Evolutionary conservation across 1,284 basidiomycete genomes (phyloP).

Genomic region (Microstroma glucosiphilum): DNA sequence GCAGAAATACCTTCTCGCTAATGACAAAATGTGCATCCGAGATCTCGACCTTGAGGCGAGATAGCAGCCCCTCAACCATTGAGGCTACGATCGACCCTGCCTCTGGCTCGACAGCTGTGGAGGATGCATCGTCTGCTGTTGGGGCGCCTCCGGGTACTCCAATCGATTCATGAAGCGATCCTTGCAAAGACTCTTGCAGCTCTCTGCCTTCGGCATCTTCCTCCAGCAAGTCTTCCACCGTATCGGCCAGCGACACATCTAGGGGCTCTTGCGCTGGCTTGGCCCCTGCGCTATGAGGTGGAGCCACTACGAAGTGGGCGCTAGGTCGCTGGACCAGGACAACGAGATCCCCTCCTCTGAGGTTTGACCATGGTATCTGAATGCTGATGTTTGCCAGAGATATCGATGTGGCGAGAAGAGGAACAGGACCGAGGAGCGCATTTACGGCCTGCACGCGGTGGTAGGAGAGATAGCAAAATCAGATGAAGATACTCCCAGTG

Average conservation of each 20-base stretch:
- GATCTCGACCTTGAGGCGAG: constrained; percentile 28
- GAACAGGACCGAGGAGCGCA: constrained; percentile 62
- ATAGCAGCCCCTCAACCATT: constrained; percentile 31
- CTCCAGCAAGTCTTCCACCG: constrained; percentile 24
- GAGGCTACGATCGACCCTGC: constrained; percentile 22
- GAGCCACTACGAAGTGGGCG: neutral
- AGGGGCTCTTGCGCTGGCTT: too few relatives aligned
- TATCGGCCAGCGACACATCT: neutral
- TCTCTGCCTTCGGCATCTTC: constrained; percentile 25
- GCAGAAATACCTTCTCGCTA: neutral
- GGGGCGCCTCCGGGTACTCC: constrained; percentile 3
- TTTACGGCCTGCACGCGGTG: constrained; percentile 66
- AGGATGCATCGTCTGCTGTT: constrained; percentile 2
- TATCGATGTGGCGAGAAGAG: constrained; percentile 66
- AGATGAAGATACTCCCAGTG: neutral
- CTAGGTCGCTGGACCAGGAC: constrained; percentile 17
- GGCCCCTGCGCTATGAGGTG: neutral
- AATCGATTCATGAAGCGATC: constrained; percentile 19
- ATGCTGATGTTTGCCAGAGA: constrained; percentile 43
- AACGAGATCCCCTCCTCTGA: constrained; percentile 31
- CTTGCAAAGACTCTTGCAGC: constrained; percentile 30
- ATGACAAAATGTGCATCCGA: constrained; percentile 17
- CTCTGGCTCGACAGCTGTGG: neutral
- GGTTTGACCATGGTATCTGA: constrained; percentile 34
- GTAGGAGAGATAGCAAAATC: constrained; percentile 2